Evolutionary conservation across 108 stramenopile genomes (phyloP), one percentile per base, ranked within the genome.

Genomic region (Cafeteria roenbergensis): DNA sequence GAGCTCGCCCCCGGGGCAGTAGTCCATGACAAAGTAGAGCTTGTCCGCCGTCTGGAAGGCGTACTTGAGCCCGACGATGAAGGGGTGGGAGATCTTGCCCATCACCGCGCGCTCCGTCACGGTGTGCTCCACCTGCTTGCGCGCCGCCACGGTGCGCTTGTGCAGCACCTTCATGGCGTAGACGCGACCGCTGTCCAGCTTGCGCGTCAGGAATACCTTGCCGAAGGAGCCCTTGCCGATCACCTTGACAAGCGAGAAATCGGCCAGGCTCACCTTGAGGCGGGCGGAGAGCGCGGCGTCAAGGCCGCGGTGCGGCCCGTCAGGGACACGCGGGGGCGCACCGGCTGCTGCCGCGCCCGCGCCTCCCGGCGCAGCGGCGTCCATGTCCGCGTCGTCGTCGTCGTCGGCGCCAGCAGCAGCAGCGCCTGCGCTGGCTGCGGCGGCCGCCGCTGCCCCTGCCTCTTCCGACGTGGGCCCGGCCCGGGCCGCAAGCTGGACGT

Each of bases 61-160:
- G 91, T 92, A 93, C 68, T 92, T 94, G 70, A 98, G 84, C 0
- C 94, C 93, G 8, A 98, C 96, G 64, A 98, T 94, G 78, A 95
- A 98, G 1, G 94, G 96, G 70, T 98, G 96, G 35, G 36, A 42
- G 9, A 94, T 89, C 63, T 95, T 94, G 4, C 92, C 96, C 34
- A 98, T 71, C 4, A 98, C 93, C 64, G 78, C 88, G 28, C 96
- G 80, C 76, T 95, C 96, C 32, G 96, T 97, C 68, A 84, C 90
- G 20, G 94, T 95, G 73, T 98, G 96, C 56, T 91, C 93, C 27
- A 94, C 91, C 80, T 93, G 90, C 59, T 98, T 98, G n/a, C 92
- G 79, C 70, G 88, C 89, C 30, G 66, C 50, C 56, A 75, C n/a
- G 9, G 61, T 29, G 0, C 50, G 24, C 53, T 63, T 71, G 53